phyloP scores from a whole-genome alignment of 1,139 yeast genomes.

The Williopsis jadinii region DNA sequence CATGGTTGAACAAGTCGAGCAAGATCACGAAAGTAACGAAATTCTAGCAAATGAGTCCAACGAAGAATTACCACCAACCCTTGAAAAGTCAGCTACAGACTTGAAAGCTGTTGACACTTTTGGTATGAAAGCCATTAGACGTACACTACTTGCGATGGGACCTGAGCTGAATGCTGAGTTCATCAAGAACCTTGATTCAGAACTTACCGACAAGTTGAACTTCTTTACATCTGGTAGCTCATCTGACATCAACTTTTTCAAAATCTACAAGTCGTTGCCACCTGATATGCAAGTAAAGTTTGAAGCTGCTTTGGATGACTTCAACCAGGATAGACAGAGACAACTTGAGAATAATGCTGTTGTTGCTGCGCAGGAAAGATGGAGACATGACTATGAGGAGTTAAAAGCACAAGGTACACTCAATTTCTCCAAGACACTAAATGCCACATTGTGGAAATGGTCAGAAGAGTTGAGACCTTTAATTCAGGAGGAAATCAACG shows the following conservation, averaged over 20 bases:
- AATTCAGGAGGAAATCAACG: slow-evolving; percentile 55
- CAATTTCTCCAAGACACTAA: slow-evolving; percentile 51
- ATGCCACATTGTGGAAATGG: slow-evolving; percentile 78
- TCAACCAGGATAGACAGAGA: slow-evolving; percentile 71
- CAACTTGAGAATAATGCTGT: slow-evolving; percentile 71
- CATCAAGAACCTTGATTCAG: slow-evolving; percentile 31
- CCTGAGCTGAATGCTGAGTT: slow-evolving; percentile 26
- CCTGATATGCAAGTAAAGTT: slow-evolving; percentile 48
- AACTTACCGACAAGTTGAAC: slow-evolving; percentile 28
- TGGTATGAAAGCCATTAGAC: slow-evolving; percentile 76
- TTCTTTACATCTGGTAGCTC: slow-evolving; percentile 22
- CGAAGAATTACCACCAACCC: slow-evolving; percentile 10
- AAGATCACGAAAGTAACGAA: slow-evolving; percentile 4
- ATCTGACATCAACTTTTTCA: slow-evolving; percentile 51
- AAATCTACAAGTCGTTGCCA: slow-evolving; percentile 41
- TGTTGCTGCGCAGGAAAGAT: slow-evolving; percentile 80
- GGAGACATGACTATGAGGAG: slow-evolving; percentile 80
- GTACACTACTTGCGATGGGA: slow-evolving; percentile 61
- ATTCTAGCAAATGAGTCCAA: slow-evolving; percentile 9
- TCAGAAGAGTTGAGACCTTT: slow-evolving; percentile 57
- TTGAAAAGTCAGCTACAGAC: slow-evolving; percentile 38
- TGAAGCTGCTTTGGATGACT: slow-evolving; percentile 56
- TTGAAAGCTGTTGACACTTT: slow-evolving; percentile 68
- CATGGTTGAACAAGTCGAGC: slow-evolving; percentile 21
- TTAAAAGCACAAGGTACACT: slow-evolving; percentile 58